Base-by-base conservation (phyloP, 768 basidiomycete genomes). In the Mycena floridula region DNA sequence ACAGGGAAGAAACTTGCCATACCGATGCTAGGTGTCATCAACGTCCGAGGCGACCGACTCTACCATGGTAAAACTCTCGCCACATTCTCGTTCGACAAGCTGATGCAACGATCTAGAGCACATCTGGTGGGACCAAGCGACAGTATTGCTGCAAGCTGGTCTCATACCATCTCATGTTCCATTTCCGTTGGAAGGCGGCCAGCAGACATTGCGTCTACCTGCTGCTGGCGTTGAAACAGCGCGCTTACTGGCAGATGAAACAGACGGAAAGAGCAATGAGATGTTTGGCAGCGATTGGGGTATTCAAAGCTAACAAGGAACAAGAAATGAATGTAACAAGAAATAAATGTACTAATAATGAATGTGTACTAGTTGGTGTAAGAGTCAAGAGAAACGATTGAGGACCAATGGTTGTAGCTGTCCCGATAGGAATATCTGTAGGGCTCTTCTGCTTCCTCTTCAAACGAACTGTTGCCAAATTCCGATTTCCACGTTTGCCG, bases 21-120 rank as follows among this genome's bases (percentile, higher is more conserved):
- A 40, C 77, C 78, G 2, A 73, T 77, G 69, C 59, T 76, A 20
- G 74, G 71, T 9, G 70, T 81, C n/a, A 73, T 81, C 27, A 76
- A 73, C 48, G 63, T 81, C 40, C 66, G 67, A 16, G 67, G 67
- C 0, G 66, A 68, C 45, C 44, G 60, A 7, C 50, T 58, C 12
- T 59, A 58, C 43, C 56, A 59, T 32, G 58, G 58, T 55, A 42
- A 25, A 50, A 25, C 2, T 32, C 11, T 7, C 11, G 26, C 12
- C 32, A 8, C 25, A 4, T 30, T 23, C 21, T 23, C 1, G 16
- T 38, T 21, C 40, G 21, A 16, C 1, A 12, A 25, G 44, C 12
- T 32, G 1, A 8, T 47, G 24, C 44, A 15, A 1, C 9, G 5
- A 26, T 30, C 21, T 26, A 57, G 58, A 59, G 38, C 59, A 60